Evolutionary conservation across 495 filamentous ascomycete genomes (phyloP), one percentile per base, ranked within the genome.

Genomic region (Mycothermus thermophilus): DNA sequence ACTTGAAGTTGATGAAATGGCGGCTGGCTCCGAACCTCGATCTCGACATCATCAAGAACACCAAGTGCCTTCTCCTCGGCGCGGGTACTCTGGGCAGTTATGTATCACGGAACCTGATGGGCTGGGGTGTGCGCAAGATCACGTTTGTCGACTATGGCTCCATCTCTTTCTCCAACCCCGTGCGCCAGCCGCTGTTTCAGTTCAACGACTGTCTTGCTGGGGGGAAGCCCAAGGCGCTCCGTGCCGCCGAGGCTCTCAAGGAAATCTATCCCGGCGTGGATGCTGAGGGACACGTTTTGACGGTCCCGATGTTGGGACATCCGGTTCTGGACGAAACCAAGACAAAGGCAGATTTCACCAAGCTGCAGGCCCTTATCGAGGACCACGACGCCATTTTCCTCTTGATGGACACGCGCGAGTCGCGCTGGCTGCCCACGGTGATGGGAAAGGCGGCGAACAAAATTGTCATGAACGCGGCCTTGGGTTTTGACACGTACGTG

Each of bases 1-100:
- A 97, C 48, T 67, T 95, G 40, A 96, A 95, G 59, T 69, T 97
- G 34, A 97, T 97, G 74, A 95, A 94, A 62, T 97, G 90, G 90
- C 76, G 90, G 17, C 82, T 97, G 37, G 83, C 86, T 13, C 90
- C 90, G 5, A 74, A 74, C 28, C 64, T 97, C 15, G 71, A 96
- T 51, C 75, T 97, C 9, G 84, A 93, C 8, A 75, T 69, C 32
- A 82, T 96, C 48, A 95, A 93, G 52, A 69, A 78, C 28, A 88
- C 90, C 5, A 93, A 76, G 44, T 97, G 90, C 49, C 72, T 97
- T 27, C 61, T 97, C 20, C 76, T 97, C n/a, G 90, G 90, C 15
- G 86, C 90, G 9, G 90, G 90, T 15, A 97, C 90, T 2, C 71
- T 97, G 11, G 90, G 90, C 20, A 84, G 82, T 35, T 94, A 95